Evolutionary conservation across 2,329 filamentous ascomycete species (phyloP), one percentile per base, ranked within the genome.

Genomic region (Rhynchosporium graminicola): DNA sequence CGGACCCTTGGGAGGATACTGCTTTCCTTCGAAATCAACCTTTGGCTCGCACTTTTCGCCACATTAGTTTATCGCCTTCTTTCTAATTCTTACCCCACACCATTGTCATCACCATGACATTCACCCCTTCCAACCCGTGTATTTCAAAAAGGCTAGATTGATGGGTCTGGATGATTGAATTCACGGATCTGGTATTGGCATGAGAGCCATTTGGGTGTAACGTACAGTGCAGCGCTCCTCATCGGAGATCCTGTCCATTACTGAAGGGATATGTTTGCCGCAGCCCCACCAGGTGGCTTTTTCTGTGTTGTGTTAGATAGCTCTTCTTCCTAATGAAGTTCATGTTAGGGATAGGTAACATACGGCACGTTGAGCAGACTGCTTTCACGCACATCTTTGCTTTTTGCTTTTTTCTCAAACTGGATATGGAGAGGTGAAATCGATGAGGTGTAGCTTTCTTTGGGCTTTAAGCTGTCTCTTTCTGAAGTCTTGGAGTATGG

Each of bases 251-350:
- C 71, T 69, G 68, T 82, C 78, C 78, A 87, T 82, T 58, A 87
- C 83, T 3, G 72, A 68, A 2, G 81, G 74, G 59, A 83, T 73
- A 73, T 85, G 80, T 60, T 73, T 74, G 55, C 80, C 80, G 70
- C 82, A 83, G 60, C 81, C 82, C 73, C 75, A 78, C 82, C 82
- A 84, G 13, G 81, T 80, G 40, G 75, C 67, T 65, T 83, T 83
- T 56, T 79, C 81, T 80, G 63, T 60, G 9, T 2, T 4, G 47
- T 42, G 48, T 59, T n/a, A 56, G 64, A 15, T 4, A 3, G 7
- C 1, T 45, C 42, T 15, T n/a, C 15, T n/a, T 6, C 42, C 15
- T n/a, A n/a, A 45, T 15, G 7, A 3, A 4, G 13, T 7, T 20
- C 13, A 45, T 15, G 43, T 20, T 15, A 20, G 20, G 8, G 1